phyloP scores from a whole-genome alignment of 106 monocot genomes.

The Iris macrosiphon region DNA sequence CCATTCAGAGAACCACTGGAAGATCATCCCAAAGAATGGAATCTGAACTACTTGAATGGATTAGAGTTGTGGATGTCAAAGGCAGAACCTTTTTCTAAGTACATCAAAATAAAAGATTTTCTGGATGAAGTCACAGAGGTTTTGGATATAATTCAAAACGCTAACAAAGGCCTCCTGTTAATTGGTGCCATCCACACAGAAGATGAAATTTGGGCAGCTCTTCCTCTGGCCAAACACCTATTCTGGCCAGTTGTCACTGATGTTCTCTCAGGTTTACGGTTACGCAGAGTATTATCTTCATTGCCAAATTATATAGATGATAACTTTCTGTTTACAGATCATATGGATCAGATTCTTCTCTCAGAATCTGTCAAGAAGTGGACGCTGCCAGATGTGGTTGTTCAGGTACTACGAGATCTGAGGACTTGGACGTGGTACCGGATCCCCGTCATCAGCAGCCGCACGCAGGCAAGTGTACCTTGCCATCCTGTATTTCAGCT shows the following conservation, averaged over 20 bases:
- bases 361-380: constrained; percentile 54
- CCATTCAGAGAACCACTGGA: constrained; percentile 83
- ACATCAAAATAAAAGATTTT: too few species aligned
- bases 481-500: too few species aligned
- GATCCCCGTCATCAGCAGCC: too few species aligned
- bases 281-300: constrained; percentile 46
- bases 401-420: too few species aligned
- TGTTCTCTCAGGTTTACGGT: constrained; percentile 69
- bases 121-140: constrained; percentile 37
- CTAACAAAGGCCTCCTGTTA: constrained; percentile 55
- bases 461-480: too few species aligned
- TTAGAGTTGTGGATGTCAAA: constrained; percentile 64
- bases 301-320: constrained; percentile 28
- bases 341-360: constrained; percentile 72
- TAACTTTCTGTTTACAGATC: constrained; percentile 58
- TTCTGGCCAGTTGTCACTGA: constrained; percentile 80
- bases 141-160: constrained; percentile 42
- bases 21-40: constrained; percentile 46
- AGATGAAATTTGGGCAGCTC: constrained; percentile 80
- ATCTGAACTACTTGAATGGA: constrained; percentile 51
- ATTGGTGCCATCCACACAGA: constrained; percentile 64
- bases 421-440: too few species aligned
- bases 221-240: constrained; percentile 60
- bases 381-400: constrained; percentile 63
- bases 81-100: constrained; percentile 62